Evolutionary conservation across 495 filamentous ascomycete species (phyloP).

Genomic region (Penicillium pulvis): DNA sequence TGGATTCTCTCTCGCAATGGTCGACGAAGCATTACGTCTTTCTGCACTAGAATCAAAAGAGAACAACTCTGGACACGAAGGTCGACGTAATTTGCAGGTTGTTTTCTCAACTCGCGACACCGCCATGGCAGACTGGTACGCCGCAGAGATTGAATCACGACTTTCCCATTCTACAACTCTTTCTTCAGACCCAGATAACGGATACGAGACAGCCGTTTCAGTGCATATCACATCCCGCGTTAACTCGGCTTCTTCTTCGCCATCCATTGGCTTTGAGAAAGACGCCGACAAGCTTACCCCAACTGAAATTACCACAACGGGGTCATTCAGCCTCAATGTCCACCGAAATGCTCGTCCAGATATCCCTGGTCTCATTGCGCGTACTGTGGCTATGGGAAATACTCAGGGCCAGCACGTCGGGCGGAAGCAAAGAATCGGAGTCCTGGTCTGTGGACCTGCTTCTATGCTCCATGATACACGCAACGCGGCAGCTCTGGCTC

Average conservation of each 20-base stretch:
- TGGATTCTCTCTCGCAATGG: constrained; percentile 47
- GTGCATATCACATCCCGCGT: constrained; percentile 30
- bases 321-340: constrained; percentile 23
- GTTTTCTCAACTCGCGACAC: constrained; percentile 31
- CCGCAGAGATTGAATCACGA: constrained; percentile 28
- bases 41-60: constrained; percentile 5
- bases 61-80: constrained; percentile 5
- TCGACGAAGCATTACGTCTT: constrained; percentile 31
- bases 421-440: constrained; percentile 36
- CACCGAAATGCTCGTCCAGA: constrained; percentile 38
- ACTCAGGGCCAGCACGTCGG: constrained; percentile 13
- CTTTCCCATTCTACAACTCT: constrained; percentile 24
- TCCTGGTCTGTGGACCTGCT: constrained; percentile 53
- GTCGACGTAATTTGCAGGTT: constrained; percentile 28
- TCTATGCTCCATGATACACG: constrained; percentile 52
- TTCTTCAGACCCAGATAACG: constrained; percentile 10
- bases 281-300: constrained; percentile 8
- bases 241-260: constrained; percentile 10
- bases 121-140: constrained; percentile 32
- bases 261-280: constrained; percentile 16
- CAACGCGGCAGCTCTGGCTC: constrained; percentile 50
- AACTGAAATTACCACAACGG: constrained; percentile 22
- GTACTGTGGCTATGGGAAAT: constrained; percentile 29
- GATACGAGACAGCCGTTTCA: constrained; percentile 38
- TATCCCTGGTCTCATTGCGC: constrained; percentile 32